phyloP scores from a whole-genome alignment of 306 rosid genomes.

The Aeschynomene evenia region DNA sequence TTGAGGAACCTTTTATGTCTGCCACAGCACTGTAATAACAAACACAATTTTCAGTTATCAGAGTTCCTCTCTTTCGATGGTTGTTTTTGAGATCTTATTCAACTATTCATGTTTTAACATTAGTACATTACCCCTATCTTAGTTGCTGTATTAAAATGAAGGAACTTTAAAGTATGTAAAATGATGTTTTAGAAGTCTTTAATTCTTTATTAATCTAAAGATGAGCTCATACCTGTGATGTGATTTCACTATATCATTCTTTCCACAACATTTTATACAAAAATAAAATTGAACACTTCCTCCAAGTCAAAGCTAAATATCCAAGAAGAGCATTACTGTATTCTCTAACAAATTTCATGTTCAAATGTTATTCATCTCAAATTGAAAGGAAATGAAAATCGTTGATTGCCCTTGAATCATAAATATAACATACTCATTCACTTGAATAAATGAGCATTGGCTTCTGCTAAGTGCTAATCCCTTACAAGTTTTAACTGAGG shows the following conservation, averaged over 20 bases:
- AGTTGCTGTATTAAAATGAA: conserved; percentile 6
- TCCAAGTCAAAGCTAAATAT: neutral
- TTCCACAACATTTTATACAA: neutral
- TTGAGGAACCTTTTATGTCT: conserved; percentile 70
- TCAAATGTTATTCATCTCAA: neutral
- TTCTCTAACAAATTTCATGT: neutral
- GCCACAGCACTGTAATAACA: conserved; percentile 50
- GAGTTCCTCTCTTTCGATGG: conserved; percentile 17
- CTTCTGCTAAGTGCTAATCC: neutral
- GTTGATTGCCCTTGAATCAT: neutral
- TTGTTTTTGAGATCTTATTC: neutral
- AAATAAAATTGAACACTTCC: neutral
- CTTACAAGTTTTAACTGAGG: neutral
- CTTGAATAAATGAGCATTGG: neutral
- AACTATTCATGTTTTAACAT: neutral
- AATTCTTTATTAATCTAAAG: neutral
- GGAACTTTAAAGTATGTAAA: conserved; percentile 10
- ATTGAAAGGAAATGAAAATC: neutral
- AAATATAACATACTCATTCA: neutral
- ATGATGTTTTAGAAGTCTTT: neutral
- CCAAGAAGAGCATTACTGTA: neutral
- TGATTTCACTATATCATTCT: neutral
- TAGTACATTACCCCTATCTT: neutral
- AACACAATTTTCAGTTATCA: conserved; percentile 21
- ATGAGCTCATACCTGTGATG: neutral